Evolutionary conservation across 148 eudicot species (phyloP), one percentile per base, ranked within the genome.

Genomic region (Rhododendron mucronatum): DNA sequence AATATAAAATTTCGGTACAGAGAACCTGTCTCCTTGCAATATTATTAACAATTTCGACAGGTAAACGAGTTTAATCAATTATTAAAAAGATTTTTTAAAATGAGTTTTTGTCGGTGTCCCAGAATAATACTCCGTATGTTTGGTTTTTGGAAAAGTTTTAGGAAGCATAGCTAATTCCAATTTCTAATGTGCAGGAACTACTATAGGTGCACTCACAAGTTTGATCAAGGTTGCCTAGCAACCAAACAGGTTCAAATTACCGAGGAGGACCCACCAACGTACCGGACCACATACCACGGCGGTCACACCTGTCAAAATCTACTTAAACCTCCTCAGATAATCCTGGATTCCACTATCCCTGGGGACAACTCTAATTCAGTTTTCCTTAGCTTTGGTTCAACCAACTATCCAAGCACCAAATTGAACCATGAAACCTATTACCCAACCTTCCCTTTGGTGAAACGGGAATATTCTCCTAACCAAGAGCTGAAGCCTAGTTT

Each of bases 131-230:
- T 41, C 45, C 8, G 45, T 63, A 69, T 69, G 23, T 71, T 30
- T 33, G 18, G 20, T 4, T 14, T 63, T 28, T 69, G 37, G 75
- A 4, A 59, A 5, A 9, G 30, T 63, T 63, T 35, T 33, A 7
- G 45, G 45, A 74, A 26, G 2, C 15, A 20, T 67, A 75, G 37
- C 65, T 63, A 13, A 37, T 28, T 51, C 12, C 6, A 33, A 16
- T 30, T 33, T 57, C 26, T 26, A 20, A 30, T 81, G 13, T 89
- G 89, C 91, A 93, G 98, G 90, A 89, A 89, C 73, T 95, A 95
- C 86, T 95, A 84, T 37, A 91, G 96, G 83, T 95, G 98, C 91
- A 95, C 93, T 35, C 92, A 93, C 91, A 92, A 91, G 85, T 74
- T 23, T 50, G 95, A 93, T 10, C 94, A 91, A 79, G 86, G 88